Base-by-base conservation (phyloP, 352 stramenopile species). In the Phytopythium sindhum region DNA sequence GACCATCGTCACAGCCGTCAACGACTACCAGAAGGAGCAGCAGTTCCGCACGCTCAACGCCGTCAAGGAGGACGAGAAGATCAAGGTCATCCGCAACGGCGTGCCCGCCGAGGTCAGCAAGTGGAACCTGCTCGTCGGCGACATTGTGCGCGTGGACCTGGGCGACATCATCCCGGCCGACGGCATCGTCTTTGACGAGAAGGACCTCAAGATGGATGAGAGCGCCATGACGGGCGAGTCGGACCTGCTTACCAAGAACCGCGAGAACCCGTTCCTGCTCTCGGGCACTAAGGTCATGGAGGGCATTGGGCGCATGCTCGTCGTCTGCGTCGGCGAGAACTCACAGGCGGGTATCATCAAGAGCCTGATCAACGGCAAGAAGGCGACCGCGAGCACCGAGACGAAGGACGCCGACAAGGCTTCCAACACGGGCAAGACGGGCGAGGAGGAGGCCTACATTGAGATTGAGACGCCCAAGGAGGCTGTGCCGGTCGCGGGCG, bases 251-350 rank as follows among this genome's bases (percentile, higher is more conserved):
- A 60, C 66, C 23, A 98, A 98, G 69, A 82, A 79, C 54, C 66
- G 67, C 0, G 77, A 89, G n/a, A 93, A 97, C 67, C 90, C 92
- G 21, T 98, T 98, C 70, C 68, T 99, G 17, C 80, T 99, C 23
- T 98, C 90, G 1, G 96, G 96, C 26, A 98, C 93, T 24, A 97
- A 96, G 42, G 89, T 98, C 28, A 97, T 96, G 73, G 89, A 96
- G 53, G 97, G 97, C 8, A 81, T 94, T 8, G 90, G 83, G 33
- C 87, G 88, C 65, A 98, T 98, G 84, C 73, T 99, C 37, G 93
- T 98, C 10, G 78, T 97, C 12, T 96, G 90, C 31, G 96, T 99
- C 9, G 96, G 97, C 23, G 88, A 93, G 57, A 87, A 95, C 73
- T 97, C 86, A 15, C 92, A 98, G 65, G 96, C 94, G 54, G 95